Conservation (phyloP, 768 basidiomycete species). For the Cubamyces sp. region DNA sequence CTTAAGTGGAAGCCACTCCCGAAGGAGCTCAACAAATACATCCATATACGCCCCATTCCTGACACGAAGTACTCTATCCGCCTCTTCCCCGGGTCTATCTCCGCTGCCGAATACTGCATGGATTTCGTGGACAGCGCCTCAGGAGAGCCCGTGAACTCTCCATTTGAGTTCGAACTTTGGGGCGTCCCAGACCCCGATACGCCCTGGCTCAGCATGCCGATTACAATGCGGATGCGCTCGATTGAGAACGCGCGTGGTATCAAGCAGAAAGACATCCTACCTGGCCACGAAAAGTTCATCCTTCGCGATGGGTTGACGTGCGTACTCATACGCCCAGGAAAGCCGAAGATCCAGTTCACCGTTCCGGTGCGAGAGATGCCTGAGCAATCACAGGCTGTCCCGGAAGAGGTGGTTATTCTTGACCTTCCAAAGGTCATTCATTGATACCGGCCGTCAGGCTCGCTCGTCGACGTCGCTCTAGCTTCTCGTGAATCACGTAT, state of each 20-base stretch:
- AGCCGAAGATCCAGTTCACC: not conserved
- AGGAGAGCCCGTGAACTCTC: not conserved
- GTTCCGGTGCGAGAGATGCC: not conserved
- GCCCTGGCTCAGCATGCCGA: not conserved
- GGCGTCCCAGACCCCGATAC: not conserved
- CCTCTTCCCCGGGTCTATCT: not conserved
- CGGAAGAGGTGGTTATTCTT: not conserved
- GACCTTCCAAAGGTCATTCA: not conserved
- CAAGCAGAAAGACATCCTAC: not conserved
- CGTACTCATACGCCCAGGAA: not conserved
- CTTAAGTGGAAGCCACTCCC: not conserved
- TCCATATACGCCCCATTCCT: not conserved
- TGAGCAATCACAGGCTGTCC: not conserved
- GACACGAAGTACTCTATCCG: not conserved
- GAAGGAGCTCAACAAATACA: not conserved
- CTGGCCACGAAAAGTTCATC: not conserved
- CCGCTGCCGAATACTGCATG: not conserved
- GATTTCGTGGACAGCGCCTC: not conserved
- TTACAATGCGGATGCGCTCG: not conserved
- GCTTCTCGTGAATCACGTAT: too few relatives aligned
- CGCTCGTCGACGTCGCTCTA: too few relatives aligned
- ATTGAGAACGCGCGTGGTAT: not conserved
- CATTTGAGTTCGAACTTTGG: slow-evolving; percentile 4
- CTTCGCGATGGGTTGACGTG: not conserved
- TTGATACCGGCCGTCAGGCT: not conserved